These are phyloP conservation scores for Exsudoporus frostii DNA, from an alignment of 768 basidiomycete genomes.

Conservation along the genomic window DNA sequence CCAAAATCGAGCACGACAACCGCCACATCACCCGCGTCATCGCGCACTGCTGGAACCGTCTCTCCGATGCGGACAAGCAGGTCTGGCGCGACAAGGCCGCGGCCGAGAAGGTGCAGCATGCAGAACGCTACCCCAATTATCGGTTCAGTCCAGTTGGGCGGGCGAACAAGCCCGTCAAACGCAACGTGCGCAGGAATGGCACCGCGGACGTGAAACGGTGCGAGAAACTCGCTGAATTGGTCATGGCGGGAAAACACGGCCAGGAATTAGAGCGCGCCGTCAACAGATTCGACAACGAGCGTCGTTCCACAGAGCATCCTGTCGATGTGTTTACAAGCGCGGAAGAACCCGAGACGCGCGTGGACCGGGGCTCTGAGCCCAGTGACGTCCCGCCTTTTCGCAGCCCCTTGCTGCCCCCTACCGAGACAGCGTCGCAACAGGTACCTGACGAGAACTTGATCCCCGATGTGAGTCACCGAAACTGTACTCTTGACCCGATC, in stretches of 20 bases:
- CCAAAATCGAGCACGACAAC: constrained; percentile 53
- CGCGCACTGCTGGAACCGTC: constrained; percentile 52
- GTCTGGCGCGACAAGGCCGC: constrained; percentile 51
- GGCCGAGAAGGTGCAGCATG: constrained; percentile 49
- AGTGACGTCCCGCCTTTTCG: constrained; percentile 23
- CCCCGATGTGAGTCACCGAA: constrained; percentile 13
- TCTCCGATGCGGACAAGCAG: constrained; percentile 48
- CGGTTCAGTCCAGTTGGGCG: constrained; percentile 49
- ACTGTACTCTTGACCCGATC: background rate
- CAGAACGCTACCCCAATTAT: constrained; percentile 49
- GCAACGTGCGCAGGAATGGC: constrained; percentile 52
- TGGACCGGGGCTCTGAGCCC: background rate
- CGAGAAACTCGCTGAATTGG: constrained; percentile 46
- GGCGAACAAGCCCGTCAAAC: constrained; percentile 42
- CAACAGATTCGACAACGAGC: constrained; percentile 28
- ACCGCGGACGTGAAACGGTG: constrained; percentile 47
- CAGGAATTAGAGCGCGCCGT: constrained; percentile 46
- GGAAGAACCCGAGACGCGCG: background rate
- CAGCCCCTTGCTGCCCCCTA: constrained; percentile 31
- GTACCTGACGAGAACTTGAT: background rate
- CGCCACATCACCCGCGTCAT: constrained; percentile 57
- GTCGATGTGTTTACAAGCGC: background rate
- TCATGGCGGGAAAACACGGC: constrained; percentile 50
- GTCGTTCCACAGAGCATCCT: background rate
- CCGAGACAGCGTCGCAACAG: background rate